A percentile compares a stretch with the other conserved stretches of the same genome.
Conservation (phyloP, 805 yeast genomes). For the Tetrapisispora arboricola region DNA sequence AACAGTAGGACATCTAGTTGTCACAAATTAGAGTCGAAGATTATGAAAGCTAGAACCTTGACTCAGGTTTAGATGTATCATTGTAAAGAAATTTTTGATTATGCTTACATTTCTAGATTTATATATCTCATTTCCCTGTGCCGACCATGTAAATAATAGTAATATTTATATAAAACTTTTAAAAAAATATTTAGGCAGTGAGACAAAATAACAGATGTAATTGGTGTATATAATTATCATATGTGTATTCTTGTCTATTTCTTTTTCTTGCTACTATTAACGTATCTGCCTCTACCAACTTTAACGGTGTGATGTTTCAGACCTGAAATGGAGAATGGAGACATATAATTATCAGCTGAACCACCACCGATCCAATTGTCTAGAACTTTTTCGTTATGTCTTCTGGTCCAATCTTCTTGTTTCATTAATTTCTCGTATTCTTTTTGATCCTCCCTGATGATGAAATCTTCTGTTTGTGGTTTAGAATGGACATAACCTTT, state of each 20-base stretch:
- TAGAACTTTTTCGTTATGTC: constrained; percentile 75
- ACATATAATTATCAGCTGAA: constrained; percentile 67
- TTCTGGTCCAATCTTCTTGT: constrained; percentile 77
- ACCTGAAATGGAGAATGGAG: constrained; percentile 76
- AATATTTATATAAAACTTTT: too few species aligned
- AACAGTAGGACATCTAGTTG: too few species aligned
- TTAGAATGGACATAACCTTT: constrained; percentile 71
- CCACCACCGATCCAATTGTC: constrained; percentile 88
- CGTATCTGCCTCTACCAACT: constrained; percentile 79
- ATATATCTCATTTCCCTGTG: too few species aligned
- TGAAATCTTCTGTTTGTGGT: constrained; percentile 39
- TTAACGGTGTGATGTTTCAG: constrained; percentile 55
- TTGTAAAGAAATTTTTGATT: too few species aligned
- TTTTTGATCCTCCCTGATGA: constrained; percentile 85
- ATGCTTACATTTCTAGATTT: too few species aligned
- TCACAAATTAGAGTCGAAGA: too few species aligned
- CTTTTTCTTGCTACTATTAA: constrained; percentile 49
- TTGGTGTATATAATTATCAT: background rate
- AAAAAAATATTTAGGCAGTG: too few species aligned
- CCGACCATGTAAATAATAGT: too few species aligned
- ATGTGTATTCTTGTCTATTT: constrained; percentile 2
- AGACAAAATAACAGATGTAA: too few species aligned
- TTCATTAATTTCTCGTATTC: constrained; percentile 84
- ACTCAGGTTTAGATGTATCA: too few species aligned
- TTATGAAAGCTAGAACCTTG: too few species aligned